phyloP scores from a whole-genome alignment of 1,284 basidiomycete genomes.

The Malassezia pachydermatis region DNA sequence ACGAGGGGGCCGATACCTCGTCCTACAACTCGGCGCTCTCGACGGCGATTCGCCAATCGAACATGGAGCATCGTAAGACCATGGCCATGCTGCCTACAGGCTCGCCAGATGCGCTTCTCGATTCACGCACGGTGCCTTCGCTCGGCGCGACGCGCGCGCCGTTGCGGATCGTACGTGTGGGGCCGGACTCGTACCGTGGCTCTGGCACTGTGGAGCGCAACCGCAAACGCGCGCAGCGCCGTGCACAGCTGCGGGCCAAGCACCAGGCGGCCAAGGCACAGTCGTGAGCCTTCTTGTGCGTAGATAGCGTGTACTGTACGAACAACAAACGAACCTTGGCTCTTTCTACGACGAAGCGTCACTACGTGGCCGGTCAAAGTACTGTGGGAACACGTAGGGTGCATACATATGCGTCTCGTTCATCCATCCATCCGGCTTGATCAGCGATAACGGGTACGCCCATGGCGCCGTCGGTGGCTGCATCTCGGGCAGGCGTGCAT shows the following conservation, averaged over 20 bases:
- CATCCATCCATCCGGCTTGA: not conserved
- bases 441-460: slow-evolving; percentile 4
- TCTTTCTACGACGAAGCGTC: no score
- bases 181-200: slow-evolving; percentile 11
- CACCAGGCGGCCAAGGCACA: not conserved
- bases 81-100: slow-evolving; percentile 12
- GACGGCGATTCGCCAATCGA: slow-evolving; percentile 1
- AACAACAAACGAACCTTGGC: no score
- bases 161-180: slow-evolving; percentile 8
- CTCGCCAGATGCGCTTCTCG: not conserved
- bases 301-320: not conserved
- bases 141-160: slow-evolving; percentile 6
- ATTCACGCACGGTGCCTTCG: not conserved
- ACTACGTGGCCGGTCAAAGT: slow-evolving; percentile 4
- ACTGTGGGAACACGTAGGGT: slow-evolving; percentile 1
- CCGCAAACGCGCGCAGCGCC: slow-evolving; percentile 14
- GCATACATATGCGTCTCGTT: slow-evolving; percentile 9
- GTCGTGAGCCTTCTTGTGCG: not conserved
- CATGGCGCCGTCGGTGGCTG: not conserved
- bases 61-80: not conserved
- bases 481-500: not conserved
- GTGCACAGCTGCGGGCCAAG: slow-evolving; percentile 9
- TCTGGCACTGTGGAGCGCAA: slow-evolving; percentile 15
- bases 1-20: slow-evolving; percentile 11
- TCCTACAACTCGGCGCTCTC: slow-evolving; percentile 10